A percentile compares a stretch with the other conserved stretches of the same genome.
phyloP scores from a whole-genome alignment of 176 grass and related monocot genomes.

The Rhynchospora tenuis region DNA sequence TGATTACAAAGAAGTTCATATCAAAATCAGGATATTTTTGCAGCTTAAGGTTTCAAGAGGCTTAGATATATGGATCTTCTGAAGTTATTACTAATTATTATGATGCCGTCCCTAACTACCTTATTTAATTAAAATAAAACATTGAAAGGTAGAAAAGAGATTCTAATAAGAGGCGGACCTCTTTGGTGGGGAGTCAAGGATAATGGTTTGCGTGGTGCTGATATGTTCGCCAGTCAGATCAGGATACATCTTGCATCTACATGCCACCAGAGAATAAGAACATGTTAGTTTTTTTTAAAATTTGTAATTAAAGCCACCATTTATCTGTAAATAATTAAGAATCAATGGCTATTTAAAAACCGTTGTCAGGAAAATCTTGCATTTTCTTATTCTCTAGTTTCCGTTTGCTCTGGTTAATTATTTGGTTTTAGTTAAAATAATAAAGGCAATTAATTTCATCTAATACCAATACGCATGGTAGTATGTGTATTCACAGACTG shows the following conservation, averaged over 20 bases:
- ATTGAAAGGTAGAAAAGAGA: neutral
- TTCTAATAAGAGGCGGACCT: conserved; percentile 14
- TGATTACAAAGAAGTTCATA: neutral
- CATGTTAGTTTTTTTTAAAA: neutral
- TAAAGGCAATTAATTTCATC: neutral
- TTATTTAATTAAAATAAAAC: neutral
- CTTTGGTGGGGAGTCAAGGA: conserved; percentile 39
- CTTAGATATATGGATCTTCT: neutral
- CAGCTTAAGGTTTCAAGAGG: neutral
- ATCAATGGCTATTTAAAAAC: neutral
- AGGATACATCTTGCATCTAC: conserved; percentile 60
- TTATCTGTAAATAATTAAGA: neutral
- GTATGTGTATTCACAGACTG: neutral
- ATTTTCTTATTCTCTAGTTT: conserved; percentile 3
- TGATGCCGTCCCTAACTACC: neutral
- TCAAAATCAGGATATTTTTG: neutral
- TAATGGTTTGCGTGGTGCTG: conserved; percentile 32
- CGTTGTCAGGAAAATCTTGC: neutral
- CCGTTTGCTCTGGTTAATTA: neutral
- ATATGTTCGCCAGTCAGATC: conserved; percentile 37
- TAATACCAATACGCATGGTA: neutral
- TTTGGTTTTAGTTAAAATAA: neutral
- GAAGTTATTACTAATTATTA: neutral
- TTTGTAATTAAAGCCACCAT: neutral
- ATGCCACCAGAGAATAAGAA: neutral